These are phyloP conservation scores for Populus hybrid DNA, from an alignment of 441 rosid genomes.

Conservation along the genomic window DNA sequence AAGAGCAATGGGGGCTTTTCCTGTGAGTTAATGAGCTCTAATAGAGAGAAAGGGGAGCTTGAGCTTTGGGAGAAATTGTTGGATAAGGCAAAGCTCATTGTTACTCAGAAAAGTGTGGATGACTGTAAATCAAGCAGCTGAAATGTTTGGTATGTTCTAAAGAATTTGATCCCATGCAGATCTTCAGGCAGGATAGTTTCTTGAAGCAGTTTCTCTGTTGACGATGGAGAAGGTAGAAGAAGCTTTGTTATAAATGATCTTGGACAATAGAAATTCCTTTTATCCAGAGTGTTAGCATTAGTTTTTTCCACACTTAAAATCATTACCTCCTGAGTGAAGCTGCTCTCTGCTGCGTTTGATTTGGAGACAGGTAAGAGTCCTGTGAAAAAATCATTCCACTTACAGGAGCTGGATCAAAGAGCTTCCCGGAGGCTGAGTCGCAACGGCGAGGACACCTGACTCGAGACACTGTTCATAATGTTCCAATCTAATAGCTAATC, in stretches of 20 bases:
- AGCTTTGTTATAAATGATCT: slow-evolving; percentile 4
- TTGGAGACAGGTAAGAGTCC: too few relatives aligned
- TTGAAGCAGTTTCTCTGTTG: slow-evolving; percentile 7
- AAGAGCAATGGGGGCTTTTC: slow-evolving; percentile 59
- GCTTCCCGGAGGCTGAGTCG: too few relatives aligned
- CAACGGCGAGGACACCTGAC: too few relatives aligned
- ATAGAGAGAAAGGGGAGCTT: slow-evolving; percentile 87
- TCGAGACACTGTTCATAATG: neutral
- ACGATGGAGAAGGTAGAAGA: neutral
- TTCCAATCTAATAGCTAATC: neutral
- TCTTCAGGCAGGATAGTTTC: neutral
- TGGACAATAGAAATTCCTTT: neutral
- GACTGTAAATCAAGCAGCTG: slow-evolving; percentile 55
- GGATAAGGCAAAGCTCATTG: slow-evolving; percentile 61
- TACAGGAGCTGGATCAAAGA: too few relatives aligned
- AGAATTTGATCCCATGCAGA: slow-evolving; percentile 6
- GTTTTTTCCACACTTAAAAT: neutral
- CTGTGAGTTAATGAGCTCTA: slow-evolving; percentile 68
- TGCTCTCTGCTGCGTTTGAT: too few relatives aligned
- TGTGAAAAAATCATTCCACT: too few relatives aligned
- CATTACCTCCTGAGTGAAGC: too few relatives aligned
- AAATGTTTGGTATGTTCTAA: slow-evolving; percentile 31
- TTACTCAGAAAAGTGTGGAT: slow-evolving; percentile 47
- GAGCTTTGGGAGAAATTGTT: slow-evolving; percentile 85
- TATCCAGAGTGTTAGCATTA: neutral